These are phyloP conservation scores for Aspergillus pseudoterreus DNA, from an alignment of 2,329 filamentous ascomycete genomes.

Conservation along the genomic window DNA sequence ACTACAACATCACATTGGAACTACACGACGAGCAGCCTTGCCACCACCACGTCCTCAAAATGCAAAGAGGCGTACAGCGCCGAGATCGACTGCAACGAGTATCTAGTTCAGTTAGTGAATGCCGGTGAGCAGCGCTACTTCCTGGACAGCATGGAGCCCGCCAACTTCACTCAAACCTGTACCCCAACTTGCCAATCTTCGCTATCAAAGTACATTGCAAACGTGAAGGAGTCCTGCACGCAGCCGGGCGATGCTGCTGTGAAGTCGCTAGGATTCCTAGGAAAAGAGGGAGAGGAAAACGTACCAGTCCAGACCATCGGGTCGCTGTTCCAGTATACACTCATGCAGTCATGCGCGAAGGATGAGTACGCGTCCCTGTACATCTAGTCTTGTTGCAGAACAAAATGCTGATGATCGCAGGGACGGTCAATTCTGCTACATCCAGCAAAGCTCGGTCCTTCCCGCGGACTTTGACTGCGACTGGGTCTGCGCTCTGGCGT, in stretches of 20 bases:
- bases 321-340: constrained; percentile 5
- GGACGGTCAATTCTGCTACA: constrained; percentile 4
- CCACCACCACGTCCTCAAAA: constrained; percentile 7
- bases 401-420: background rate
- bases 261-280: background rate
- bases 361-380: constrained; percentile 7
- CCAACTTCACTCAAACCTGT: constrained; percentile 9
- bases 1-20: constrained; percentile 1
- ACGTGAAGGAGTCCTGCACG: constrained; percentile 4
- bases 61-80: constrained; percentile 13
- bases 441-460: constrained; percentile 1
- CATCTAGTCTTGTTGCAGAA: background rate
- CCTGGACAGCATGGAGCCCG: background rate
- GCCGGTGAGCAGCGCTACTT: background rate
- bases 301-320: constrained; percentile 8
- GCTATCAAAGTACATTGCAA: constrained; percentile 5
- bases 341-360: constrained; percentile 9
- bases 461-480: constrained; percentile 2
- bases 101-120: constrained; percentile 4
- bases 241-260: constrained; percentile 5
- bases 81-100: constrained; percentile 8
- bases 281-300: background rate
- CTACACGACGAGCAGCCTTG: constrained; percentile 8
- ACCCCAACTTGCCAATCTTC: constrained; percentile 7
- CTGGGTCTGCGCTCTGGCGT: constrained; percentile 8